Base-by-base conservation (phyloP, 2,329 filamentous ascomycete genomes). In the Cercospora berteroae region DNA sequence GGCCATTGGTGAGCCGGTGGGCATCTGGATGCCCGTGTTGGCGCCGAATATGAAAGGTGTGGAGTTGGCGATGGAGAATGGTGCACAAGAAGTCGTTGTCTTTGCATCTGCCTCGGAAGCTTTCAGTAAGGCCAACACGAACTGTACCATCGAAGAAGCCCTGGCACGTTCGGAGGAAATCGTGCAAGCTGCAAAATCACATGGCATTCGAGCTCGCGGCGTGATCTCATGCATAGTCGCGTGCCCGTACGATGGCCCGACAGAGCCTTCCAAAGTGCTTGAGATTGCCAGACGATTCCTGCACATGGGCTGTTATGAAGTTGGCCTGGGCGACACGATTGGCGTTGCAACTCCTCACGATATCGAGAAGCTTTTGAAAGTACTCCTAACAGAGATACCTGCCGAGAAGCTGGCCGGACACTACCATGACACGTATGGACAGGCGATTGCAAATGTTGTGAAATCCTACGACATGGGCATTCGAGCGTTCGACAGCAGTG, bases 21-120 rank as follows among this genome's bases (percentile, higher is more conserved):
- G 48, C 2, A 69, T 69, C 42, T 60, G 57, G 56, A 57, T 70
- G 42, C 80, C 80, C 2, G 81, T 83, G 0, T 69, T 83, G 8
- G 75, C 79, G 0, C 80, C 81, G 0, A 83, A 82, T 67, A 27
- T 77, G 10, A 80, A 79, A 65, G 80, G 81, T 0, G 65, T 82
- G 20, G 85, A 90, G 71, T 87, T 91, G 55, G 89, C 90, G 0
- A 86, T 79, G 0, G 61, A 77, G 18, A 66, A 76, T 44, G 74
- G 73, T 0, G 79, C 78, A 2, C 75, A 72, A 36, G 80, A 82
- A 62, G 75, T 82, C 5, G 79, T 79, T 1, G 79, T 82, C 0
- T 82, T 82, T 60, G 73, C 80, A 18, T 80, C 64, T 12, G 80
- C 80, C 0, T 80, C 77, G 0, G 81, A 82, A 56, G 80, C 77